These are phyloP conservation scores for Podosphaera xanthii DNA, from an alignment of 2,329 filamentous ascomycete species.

Conservation along the genomic window DNA sequence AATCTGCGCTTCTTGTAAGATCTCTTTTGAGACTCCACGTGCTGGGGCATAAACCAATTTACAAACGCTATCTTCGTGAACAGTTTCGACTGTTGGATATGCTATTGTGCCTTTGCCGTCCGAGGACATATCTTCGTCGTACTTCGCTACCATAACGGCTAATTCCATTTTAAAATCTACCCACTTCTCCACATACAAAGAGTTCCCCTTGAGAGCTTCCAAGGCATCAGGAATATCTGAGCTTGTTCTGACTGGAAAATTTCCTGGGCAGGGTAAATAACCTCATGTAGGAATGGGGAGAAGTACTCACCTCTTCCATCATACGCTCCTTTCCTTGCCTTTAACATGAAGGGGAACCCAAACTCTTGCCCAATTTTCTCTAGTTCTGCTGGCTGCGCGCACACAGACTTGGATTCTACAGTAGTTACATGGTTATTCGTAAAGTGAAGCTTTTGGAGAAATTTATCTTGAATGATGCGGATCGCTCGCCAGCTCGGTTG, in stretches of 20 bases:
- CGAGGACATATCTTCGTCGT: slow-evolving; percentile 34
- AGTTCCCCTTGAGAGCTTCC: slow-evolving; percentile 42
- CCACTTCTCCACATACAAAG: slow-evolving; percentile 66
- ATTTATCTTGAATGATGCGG: slow-evolving; percentile 84
- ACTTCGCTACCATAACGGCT: slow-evolving; percentile 86
- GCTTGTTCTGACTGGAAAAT: slow-evolving; percentile 37
- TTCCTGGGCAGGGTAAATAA: slow-evolving; percentile 18
- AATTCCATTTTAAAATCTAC: slow-evolving; percentile 69
- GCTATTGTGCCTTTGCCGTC: slow-evolving; percentile 33
- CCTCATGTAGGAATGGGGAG: no score
- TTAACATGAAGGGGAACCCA: slow-evolving; percentile 79
- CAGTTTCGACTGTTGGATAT: slow-evolving; percentile 79
- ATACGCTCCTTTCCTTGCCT: slow-evolving; percentile 74
- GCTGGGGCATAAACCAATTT: slow-evolving; percentile 78
- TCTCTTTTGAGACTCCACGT: slow-evolving; percentile 36
- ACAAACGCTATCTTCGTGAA: slow-evolving; percentile 90
- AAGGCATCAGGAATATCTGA: slow-evolving; percentile 42
- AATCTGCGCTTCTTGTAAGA: slow-evolving; percentile 44
- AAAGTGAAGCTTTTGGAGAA: slow-evolving; percentile 65
- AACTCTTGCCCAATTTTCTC: slow-evolving; percentile 37
- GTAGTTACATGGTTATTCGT: slow-evolving; percentile 44
- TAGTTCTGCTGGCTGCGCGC: slow-evolving; percentile 33
- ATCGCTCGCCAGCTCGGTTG: slow-evolving; percentile 75
- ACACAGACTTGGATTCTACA: slow-evolving; percentile 37
- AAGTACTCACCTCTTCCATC: slow-evolving; percentile 43